Evolutionary conservation across 2,329 filamentous ascomycete species (phyloP), one percentile per base, ranked within the genome.

Genomic region (Aspergillus sp.): DNA sequence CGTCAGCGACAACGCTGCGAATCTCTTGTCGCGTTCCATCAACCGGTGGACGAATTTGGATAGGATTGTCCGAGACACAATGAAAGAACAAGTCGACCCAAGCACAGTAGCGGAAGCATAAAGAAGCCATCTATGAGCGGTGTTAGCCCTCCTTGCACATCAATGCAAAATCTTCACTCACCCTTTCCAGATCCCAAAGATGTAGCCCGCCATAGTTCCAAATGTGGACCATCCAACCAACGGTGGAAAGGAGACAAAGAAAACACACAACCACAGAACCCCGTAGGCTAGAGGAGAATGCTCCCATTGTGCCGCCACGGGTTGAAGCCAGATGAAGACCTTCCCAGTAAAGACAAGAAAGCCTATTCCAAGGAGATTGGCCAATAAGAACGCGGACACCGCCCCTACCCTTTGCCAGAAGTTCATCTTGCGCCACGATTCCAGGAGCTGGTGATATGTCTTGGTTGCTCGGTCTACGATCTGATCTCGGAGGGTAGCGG

Each of bases 141-240:
- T 5, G 58, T 64, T 30, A 66, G 64, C 63, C 23, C 67, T 57
- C 19, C 19, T 19, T 25, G 30, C 41, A 13, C 39, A 21, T 25
- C 17, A 17, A 53, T 53, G 2, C 19, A 45, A 50, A 19, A 28
- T 15, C 10, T 12, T 25, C 61, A 85, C 80, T 82, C 87, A 95
- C 79, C 87, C 87, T 70, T 87, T 86, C 59, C 87, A 87, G 68
- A 91, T 84, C 0, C 89, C 89, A 73, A 89, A 91, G 15, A 91
- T 84, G 69, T 90, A 91, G 0, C 89, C 89, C 3, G 86, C 81
- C 19, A 90, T 82, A 1, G 88, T 91, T 30, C 90, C 81, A 68
- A 89, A 88, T 1, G 89, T 91, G 63, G 89, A 91, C 81, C 96
- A 97, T 13, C 93, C 93, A 64, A 97, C 89, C 69, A 96, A 77